Conservation (phyloP, 805 yeast species). For the Saturnispora mendoncae region DNA sequence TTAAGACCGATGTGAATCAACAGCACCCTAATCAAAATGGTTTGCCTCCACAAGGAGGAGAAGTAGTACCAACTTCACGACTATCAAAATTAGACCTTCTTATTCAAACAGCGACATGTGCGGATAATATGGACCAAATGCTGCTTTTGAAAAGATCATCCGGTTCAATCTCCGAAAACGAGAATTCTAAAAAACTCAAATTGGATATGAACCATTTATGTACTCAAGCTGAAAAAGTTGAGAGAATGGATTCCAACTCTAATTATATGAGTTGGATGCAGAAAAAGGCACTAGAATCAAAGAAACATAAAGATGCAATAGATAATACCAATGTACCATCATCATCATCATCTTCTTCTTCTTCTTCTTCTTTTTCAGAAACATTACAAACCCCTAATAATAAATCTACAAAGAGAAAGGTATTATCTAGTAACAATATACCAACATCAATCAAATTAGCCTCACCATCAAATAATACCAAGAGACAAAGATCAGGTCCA, state of each 20-base stretch:
- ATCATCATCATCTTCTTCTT: too few relatives aligned
- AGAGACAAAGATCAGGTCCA: conserved; percentile 63
- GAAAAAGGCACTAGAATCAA: not conserved
- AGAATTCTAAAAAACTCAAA: not conserved
- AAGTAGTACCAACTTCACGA: not conserved
- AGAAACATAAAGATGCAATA: not conserved
- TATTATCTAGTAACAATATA: conserved; percentile 3
- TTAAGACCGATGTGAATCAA: not conserved
- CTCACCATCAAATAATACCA: conserved; percentile 25
- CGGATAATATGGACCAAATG: conserved; percentile 9
- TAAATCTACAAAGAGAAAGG: not conserved
- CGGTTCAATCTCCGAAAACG: not conserved
- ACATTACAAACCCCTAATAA: not conserved
- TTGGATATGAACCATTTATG: conserved; percentile 5
- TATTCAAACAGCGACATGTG: conserved; percentile 26
- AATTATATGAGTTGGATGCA: conserved; percentile 1
- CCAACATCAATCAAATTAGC: conserved; percentile 24
- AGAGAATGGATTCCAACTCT: not conserved
- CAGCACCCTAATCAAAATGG: not conserved
- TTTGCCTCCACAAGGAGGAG: not conserved
- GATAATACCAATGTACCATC: not conserved
- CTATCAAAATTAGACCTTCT: conserved; percentile 24
- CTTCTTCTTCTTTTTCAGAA: too few relatives aligned
- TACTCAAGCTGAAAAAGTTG: conserved; percentile 8
- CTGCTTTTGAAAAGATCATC: not conserved